Percentiles rank a stretch among this genome's conserved stretches.
Evolutionary conservation across 768 basidiomycete species (phyloP).

Genomic region (Sutorius australiensis): DNA sequence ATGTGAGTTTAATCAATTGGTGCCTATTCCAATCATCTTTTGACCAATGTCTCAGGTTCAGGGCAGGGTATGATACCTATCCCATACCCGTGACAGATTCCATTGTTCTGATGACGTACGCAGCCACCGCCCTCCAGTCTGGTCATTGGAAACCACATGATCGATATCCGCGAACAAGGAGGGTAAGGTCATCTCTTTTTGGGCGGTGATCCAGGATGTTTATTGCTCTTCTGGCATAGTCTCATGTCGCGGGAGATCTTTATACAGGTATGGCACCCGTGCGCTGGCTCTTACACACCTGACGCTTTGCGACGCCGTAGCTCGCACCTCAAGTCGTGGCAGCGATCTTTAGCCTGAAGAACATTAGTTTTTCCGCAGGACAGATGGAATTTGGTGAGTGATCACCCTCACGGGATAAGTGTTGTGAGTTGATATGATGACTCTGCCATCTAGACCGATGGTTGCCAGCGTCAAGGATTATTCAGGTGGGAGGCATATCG

Average conservation of each 20-base stretch:
- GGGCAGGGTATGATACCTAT: constrained; percentile 34
- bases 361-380: constrained; percentile 21
- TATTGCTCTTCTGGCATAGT: constrained; percentile 22
- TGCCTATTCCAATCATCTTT: constrained; percentile 34
- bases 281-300: constrained; percentile 14
- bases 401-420: not conserved
- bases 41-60: constrained; percentile 34
- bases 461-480: constrained; percentile 15
- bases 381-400: constrained; percentile 14
- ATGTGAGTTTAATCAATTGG: constrained; percentile 26
- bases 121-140: constrained; percentile 6
- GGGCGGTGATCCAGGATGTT: not conserved
- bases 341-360: constrained; percentile 42
- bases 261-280: constrained; percentile 10
- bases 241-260: constrained; percentile 30
- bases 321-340: constrained; percentile 43
- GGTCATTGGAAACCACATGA: constrained; percentile 5
- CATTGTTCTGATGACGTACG: not conserved
- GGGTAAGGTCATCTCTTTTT: constrained; percentile 14
- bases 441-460: constrained; percentile 4
- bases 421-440: not conserved
- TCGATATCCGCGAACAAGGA: constrained; percentile 13
- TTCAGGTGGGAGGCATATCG: constrained; percentile 15
- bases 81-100: not conserved
- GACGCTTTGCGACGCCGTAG: constrained; percentile 19